Evolutionary conservation across 768 basidiomycete species (phyloP).

Genomic region (Termitomyces sp.): DNA sequence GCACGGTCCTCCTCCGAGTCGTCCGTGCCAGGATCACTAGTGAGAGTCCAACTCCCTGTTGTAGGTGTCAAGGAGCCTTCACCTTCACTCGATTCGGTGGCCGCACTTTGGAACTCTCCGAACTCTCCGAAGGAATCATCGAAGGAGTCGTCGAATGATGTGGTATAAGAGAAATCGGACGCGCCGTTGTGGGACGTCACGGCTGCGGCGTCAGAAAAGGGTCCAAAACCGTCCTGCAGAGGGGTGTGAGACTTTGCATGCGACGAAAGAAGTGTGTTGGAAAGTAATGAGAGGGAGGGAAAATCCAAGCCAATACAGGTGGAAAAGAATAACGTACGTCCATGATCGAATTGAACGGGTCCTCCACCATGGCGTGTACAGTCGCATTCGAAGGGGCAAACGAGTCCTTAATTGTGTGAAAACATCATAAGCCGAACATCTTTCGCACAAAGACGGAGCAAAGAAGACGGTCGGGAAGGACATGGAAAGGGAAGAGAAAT

Average conservation of each 20-base stretch:
- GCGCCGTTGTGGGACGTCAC: conserved; percentile 14
- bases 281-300: neutral
- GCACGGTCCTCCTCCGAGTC: conserved; percentile 19
- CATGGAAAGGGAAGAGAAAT: neutral
- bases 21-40: conserved; percentile 37
- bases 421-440: neutral
- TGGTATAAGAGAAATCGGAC: conserved; percentile 53
- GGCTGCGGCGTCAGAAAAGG: conserved; percentile 69
- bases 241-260: neutral
- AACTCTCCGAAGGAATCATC: conserved; percentile 77
- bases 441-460: neutral
- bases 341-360: conserved; percentile 50
- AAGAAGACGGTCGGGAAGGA: neutral
- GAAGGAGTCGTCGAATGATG: conserved; percentile 64
- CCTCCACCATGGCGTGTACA: conserved; percentile 36
- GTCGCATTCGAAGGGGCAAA: conserved; percentile 39
- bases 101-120: conserved; percentile 67
- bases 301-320: neutral
- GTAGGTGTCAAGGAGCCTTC: conserved; percentile 55
- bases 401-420: conserved; percentile 39
- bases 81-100: conserved; percentile 15
- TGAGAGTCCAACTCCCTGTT: conserved; percentile 67
- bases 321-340: conserved; percentile 39
- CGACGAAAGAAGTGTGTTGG: neutral
- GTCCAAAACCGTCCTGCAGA: conserved; percentile 67